Base-by-base conservation (phyloP, 1,284 basidiomycete genomes). In the Vanrija sp. region DNA sequence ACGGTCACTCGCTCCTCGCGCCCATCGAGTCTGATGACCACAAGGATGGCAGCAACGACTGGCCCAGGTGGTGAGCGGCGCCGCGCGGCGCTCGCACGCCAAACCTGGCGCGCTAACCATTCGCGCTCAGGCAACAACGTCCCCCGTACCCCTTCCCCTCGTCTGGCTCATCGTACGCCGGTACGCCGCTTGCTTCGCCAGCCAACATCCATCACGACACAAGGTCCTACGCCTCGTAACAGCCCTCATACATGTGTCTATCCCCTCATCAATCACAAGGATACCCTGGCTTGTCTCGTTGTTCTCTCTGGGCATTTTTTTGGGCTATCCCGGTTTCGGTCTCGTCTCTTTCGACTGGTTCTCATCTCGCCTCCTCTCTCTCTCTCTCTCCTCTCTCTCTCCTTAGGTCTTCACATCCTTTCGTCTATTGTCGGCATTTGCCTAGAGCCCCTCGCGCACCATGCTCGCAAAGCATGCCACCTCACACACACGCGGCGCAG, bases 11-110 rank as follows among this genome's bases (percentile, higher is more conserved):
- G 21, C 39, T 56, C 12, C 47, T 54, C 18, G 48, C 49, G 1
- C 57, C 53, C 19, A 55, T 34, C 44, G 55, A 47, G 23, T 40
- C 14, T 19, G 54, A 56, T 26, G 58, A 56, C 44, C 40, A 26
- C 46, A 55, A 55, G 48, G 51, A 60, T 16, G 52, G 40, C 58
- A 55, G 43, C 53, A 49, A 25, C 21, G 39, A 43, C 23, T 51
- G 43, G 43, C 25, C 38, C 50, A 44, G 43, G 21, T 51, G 50
- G 47, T 49, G 46, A 38, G 46, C 19, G 38, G 34, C 34, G 34
- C 10, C 34, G 34, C 34, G 34, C 34, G 34, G 34, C 34, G 34
- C 5, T 14, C 14, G 34, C 9, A 14, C 34, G 34, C 34, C 34
- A 14, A 29, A 8, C 28, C 28, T 29, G 28, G 28, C 34, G 44